Evolutionary conservation across 768 basidiomycete genomes (phyloP), one percentile per base, ranked within the genome.

Genomic region (Cubamyces lactineus): DNA sequence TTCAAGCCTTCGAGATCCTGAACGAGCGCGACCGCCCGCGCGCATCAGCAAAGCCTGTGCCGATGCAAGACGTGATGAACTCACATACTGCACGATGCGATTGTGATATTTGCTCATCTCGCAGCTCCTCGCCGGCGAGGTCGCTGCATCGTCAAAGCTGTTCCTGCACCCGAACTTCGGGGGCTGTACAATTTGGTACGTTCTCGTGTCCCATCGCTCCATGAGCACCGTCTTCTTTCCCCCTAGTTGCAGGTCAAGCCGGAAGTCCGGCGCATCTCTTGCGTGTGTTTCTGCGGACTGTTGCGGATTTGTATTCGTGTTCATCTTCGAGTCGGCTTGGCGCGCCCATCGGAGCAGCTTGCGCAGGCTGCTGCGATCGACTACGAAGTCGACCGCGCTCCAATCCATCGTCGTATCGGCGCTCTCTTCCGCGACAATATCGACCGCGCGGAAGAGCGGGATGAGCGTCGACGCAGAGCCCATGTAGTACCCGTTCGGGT

Each of bases 241-340:
- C 0, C 77, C 80, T 24, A 89, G 75, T 67, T 91, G 84, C 5
- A 85, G 61, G 56, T 92, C 88, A 59, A 92, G 87, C 19, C 91
- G 77, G 67, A 91, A 92, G 5, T 66, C 57, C 5, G 21, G 50
- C 34, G 19, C 5, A 3, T 7, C 41, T 7, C 16, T 13, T 2
- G 11, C 45, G 1, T 4, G 21, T 53, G 38, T n/a, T n/a, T n/a
- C 30, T 40, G 38, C 38, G 38, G 12, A 5, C 43, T 61, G 30
- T 17, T 17, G n/a, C 8, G 40, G 8, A 3, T 50, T 17, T 11
- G 13, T 24, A 3, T 50, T 17, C n/a, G 13, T 24, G 28, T 34
- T 26, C n/a, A 28, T 41, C 2, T 53, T 41, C 19, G 52, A 40
- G 39, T 57, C 23, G n/a, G 54, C 42, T 13, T 52, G 16, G 38